Conservation (phyloP, 2,329 filamentous ascomycete species). For the Lachnellula occidentalis region DNA sequence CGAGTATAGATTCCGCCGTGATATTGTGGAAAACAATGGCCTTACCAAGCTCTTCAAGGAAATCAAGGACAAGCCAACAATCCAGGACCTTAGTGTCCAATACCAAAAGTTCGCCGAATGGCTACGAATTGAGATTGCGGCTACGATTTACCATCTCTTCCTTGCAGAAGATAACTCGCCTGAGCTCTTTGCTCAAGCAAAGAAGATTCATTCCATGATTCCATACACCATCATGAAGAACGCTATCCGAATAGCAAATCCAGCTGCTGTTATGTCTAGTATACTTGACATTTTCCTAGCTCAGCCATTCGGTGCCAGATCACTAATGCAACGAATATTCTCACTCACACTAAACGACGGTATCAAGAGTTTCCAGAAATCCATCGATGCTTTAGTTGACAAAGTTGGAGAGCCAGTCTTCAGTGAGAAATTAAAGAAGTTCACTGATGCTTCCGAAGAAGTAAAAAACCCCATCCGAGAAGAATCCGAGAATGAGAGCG, state of each 20-base stretch:
- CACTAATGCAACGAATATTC: conserved; percentile 90
- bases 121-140: conserved; percentile 93
- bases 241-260: conserved; percentile 92
- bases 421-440: conserved; percentile 74
- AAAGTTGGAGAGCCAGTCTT: conserved; percentile 81
- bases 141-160: conserved; percentile 95
- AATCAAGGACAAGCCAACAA: conserved; percentile 83
- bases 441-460: conserved; percentile 68
- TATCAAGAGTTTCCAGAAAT: conserved; percentile 77
- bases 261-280: conserved; percentile 93
- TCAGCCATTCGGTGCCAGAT: conserved; percentile 86
- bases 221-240: conserved; percentile 94
- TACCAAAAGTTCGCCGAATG: conserved; percentile 99
- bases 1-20: conserved; percentile 51
- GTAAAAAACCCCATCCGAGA: conserved; percentile 68
- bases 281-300: conserved; percentile 93
- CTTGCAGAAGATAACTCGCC: conserved; percentile 97
- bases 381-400: conserved; percentile 69
- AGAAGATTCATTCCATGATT: conserved; percentile 88
- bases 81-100: conserved; percentile 84
- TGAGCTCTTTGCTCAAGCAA: conserved; percentile 89
- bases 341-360: conserved; percentile 87
- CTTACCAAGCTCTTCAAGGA: conserved; percentile 89
- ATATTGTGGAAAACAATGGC: conserved; percentile 69
- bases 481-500: conserved; percentile 66